Percentiles rank a stretch among this genome's conserved stretches.
These are phyloP conservation scores for Diaporthe longicolla DNA, from an alignment of 2,329 filamentous ascomycete species.

Conservation along the genomic window DNA sequence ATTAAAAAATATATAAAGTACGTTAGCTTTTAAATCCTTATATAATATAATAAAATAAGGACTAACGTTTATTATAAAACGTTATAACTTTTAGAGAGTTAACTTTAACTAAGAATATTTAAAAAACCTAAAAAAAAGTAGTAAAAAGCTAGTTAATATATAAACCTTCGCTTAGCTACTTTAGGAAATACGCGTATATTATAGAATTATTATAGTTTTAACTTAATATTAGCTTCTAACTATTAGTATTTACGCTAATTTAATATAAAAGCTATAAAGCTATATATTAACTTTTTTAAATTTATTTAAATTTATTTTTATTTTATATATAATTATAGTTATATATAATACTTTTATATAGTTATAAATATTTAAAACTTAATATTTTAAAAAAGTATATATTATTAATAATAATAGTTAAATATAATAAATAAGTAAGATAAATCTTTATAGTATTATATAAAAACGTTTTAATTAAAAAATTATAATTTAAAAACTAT, in stretches of 20 bases:
- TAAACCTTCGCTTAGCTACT: slow-evolving; percentile 54
- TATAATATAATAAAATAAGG: not conserved
- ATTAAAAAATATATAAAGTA: slow-evolving; percentile 50
- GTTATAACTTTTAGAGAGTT: slow-evolving; percentile 57
- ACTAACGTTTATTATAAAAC: slow-evolving; percentile 30
- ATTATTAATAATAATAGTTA: no score
- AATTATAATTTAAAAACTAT: no score
- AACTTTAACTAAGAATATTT: slow-evolving; percentile 56
- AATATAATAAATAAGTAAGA: no score
- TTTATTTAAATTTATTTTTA: no score
- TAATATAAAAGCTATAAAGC: slow-evolving; percentile 54
- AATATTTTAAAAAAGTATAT: no score
- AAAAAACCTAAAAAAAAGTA: slow-evolving; percentile 52
- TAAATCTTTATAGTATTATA: no score
- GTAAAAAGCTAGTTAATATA: slow-evolving; percentile 51
- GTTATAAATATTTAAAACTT: no score
- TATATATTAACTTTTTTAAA: slow-evolving; percentile 55
- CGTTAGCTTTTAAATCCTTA: not conserved
- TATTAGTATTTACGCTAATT: slow-evolving; percentile 58
- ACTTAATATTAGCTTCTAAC: slow-evolving; percentile 53
- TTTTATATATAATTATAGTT: no score
- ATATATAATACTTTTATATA: no score
- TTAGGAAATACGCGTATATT: slow-evolving; percentile 53
- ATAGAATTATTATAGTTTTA: slow-evolving; percentile 57
- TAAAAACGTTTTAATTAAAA: no score